These are phyloP conservation scores for Leccinum uliginosum DNA, from an alignment of 768 basidiomycete species.

Conservation along the genomic window DNA sequence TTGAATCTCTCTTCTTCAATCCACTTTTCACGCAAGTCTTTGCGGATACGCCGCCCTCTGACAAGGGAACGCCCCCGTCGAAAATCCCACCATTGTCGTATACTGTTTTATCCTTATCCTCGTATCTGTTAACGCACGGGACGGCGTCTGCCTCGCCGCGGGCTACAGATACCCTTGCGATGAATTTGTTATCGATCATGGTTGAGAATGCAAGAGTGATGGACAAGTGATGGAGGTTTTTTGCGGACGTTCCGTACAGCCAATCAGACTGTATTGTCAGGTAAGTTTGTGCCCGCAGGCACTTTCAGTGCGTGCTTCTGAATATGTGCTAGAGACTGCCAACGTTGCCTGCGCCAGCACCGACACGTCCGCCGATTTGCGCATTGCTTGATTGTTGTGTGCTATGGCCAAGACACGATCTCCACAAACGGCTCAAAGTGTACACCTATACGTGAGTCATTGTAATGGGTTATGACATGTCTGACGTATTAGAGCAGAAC, in stretches of 20 bases:
- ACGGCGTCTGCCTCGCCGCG: slow-evolving; percentile 55
- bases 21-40: slow-evolving; percentile 46
- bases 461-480: neutral
- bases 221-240: slow-evolving; percentile 46
- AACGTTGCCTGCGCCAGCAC: slow-evolving; percentile 37
- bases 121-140: slow-evolving; percentile 65
- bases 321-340: slow-evolving; percentile 46
- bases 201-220: slow-evolving; percentile 47
- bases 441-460: slow-evolving; percentile 50
- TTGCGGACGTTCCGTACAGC: slow-evolving; percentile 36
- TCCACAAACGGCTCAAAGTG: slow-evolving; percentile 58
- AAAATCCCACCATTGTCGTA: slow-evolving; percentile 37
- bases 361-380: slow-evolving; percentile 46
- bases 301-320: neutral
- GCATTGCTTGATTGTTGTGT: slow-evolving; percentile 65
- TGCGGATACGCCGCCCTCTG: slow-evolving; percentile 32
- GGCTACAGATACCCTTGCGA: slow-evolving; percentile 49
- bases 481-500: slow-evolving; percentile 34
- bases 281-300: slow-evolving; percentile 29
- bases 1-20: slow-evolving; percentile 57
- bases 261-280: slow-evolving; percentile 60
- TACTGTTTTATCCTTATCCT: slow-evolving; percentile 53
- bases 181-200: slow-evolving; percentile 49
- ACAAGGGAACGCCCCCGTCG: slow-evolving; percentile 18
- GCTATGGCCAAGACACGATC: slow-evolving; percentile 67